Evolutionary conservation across 208 protist species (phyloP), one percentile per base, ranked within the genome.

Genomic region (Borovskyia barvae): DNA sequence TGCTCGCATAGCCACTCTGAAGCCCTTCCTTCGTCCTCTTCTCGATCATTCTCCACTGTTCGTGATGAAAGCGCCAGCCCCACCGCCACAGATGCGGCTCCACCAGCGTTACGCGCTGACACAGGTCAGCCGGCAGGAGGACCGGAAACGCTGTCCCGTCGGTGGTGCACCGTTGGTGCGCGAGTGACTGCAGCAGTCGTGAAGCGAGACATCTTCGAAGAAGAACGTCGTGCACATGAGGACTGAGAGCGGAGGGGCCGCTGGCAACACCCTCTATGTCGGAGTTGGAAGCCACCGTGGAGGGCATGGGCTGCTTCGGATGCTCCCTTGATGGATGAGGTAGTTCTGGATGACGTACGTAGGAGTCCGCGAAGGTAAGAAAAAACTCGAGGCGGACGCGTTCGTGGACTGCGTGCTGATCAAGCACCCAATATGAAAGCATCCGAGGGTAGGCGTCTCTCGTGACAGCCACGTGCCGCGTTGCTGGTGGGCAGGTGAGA

Each of bases 361-460:
- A 93, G n/a, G 82, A 80, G 42, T 90, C 87, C 2, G 80, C 82
- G 35, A 77, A 81, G 40, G 59, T 50, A 9, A 87, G 43, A 39
- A 93, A 90, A 43, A 73, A 82, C 67, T 93, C 82, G 6, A 93
- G 66, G 0, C 87, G 76, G 9, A 88, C 48, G 1, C 87, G 73
- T 58, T 93, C 82, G 58, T 93, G 87, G 24, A 88, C 65, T 6
- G 87, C 87, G 64, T 93, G 87, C 62, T 87, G 87, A 45, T 93
- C 87, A 2, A 69, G 25, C 9, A 93, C 26, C 63, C 66, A 77
- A 72, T 69, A 81, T 36, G 36, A 39, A 9, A 25, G 33, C 20
- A 22, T 19, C 41, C 46, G 64, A 20, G 63, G 63, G 1, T 61
- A 29, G 15, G 51, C 12, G 19, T 25, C 19, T 22, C 5, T 12